Evolutionary conservation across 345 rosid species (phyloP).

Genomic region (Lumnitzera racemosa): DNA sequence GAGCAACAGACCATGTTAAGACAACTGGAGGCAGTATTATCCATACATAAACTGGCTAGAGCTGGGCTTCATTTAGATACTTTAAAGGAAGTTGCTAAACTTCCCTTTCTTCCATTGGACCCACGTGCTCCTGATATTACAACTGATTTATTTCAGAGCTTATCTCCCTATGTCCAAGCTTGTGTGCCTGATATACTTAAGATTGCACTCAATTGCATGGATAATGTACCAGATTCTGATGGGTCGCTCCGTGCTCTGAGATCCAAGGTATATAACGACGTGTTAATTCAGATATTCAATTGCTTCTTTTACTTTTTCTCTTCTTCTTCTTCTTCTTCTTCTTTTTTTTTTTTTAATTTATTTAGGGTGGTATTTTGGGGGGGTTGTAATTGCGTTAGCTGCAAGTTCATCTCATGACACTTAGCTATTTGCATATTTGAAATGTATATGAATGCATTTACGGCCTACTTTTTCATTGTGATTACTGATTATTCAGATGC

Average conservation of each 20-base stretch:
- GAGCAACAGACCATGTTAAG: slow-evolving; percentile 89
- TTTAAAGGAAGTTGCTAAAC: slow-evolving; percentile 83
- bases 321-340: not conserved
- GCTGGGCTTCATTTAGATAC: slow-evolving; percentile 70
- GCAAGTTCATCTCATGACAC: too few species aligned
- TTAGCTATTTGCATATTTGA: too few species aligned
- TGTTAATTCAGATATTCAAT: not conserved
- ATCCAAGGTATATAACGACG: slow-evolving; percentile 56
- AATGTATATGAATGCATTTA: too few species aligned
- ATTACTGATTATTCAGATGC: too few species aligned
- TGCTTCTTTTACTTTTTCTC: not conserved
- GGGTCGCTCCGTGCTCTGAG: slow-evolving; percentile 88
- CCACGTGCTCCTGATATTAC: slow-evolving; percentile 64
- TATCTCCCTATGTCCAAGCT: slow-evolving; percentile 76
- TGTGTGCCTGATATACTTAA: slow-evolving; percentile 87
- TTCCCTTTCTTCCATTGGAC: slow-evolving; percentile 84
- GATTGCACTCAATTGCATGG: slow-evolving; percentile 76
- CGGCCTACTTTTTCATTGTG: too few species aligned
- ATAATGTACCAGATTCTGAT: slow-evolving; percentile 78
- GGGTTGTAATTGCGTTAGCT: too few species aligned
- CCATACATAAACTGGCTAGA: slow-evolving; percentile 65
- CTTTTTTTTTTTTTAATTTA: not conserved
- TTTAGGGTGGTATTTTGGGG: too few species aligned
- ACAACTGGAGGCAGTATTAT: slow-evolving; percentile 90
- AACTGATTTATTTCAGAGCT: slow-evolving; percentile 45